Conservation (phyloP, 192 early-diverging fungal genomes). For the Obelidium mucronatum region DNA sequence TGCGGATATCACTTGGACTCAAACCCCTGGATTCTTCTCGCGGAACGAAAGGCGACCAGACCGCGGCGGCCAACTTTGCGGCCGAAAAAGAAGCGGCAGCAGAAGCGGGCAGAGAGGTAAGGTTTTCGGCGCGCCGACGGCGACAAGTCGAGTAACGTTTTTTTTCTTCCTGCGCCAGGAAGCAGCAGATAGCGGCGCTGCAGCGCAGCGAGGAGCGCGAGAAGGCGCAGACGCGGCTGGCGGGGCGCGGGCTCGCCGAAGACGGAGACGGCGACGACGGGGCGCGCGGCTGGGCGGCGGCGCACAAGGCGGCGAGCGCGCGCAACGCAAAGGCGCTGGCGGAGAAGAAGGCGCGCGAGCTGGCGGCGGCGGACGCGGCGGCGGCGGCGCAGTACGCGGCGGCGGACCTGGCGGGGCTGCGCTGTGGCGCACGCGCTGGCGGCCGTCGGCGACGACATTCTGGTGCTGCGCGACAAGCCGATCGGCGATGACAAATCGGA, state of each 20-base stretch:
- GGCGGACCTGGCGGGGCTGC: constrained; percentile 73
- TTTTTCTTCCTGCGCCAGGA: neutral
- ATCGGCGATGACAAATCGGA: constrained; percentile 64
- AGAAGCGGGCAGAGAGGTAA: too few relatives aligned
- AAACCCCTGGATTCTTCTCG: constrained; percentile 40
- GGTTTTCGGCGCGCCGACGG: neutral
- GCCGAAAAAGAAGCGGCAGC: constrained; percentile 32
- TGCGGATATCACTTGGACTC: constrained; percentile 52
- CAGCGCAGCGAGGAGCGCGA: neutral
- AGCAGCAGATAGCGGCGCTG: neutral
- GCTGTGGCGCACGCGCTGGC: constrained; percentile 75
- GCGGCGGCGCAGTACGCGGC: constrained; percentile 3
- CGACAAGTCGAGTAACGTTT: neutral
- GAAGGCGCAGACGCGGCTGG: constrained; percentile 23
- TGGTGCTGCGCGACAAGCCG: constrained; percentile 84
- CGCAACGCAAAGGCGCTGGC: constrained; percentile 56
- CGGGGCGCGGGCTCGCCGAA: constrained; percentile 71
- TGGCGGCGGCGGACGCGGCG: constrained; percentile 45
- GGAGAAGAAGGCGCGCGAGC: constrained; percentile 42
- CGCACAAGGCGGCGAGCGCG: constrained; percentile 51
- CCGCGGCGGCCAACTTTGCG: constrained; percentile 29
- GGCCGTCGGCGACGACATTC: constrained; percentile 79
- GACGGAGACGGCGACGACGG: constrained; percentile 43
- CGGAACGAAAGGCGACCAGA: neutral
- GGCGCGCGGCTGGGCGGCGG: constrained; percentile 73